Base-by-base conservation (phyloP, 164 flowering plant genomes). In the Vitis rotundifolia region DNA sequence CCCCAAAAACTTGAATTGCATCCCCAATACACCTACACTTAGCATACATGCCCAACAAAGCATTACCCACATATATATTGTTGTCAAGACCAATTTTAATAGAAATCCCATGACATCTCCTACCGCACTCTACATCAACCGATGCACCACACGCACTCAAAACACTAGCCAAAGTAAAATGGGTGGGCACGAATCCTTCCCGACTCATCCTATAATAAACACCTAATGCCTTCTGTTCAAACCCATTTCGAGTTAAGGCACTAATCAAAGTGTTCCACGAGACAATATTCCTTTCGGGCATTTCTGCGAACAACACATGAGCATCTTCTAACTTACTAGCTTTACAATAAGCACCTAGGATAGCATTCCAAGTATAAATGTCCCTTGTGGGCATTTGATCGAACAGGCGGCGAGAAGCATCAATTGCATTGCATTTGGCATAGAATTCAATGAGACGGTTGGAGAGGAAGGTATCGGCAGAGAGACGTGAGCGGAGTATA, bases 11-110 rank as follows among this genome's bases (percentile, higher is more conserved):
- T 59, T 66, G 70, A 71, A 85, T 53, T 8, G 97, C 97, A 61
- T 87, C 86, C 26, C 13, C 62, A 8, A 83, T 71, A 54, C 72
- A 64, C 70, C 82, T 85, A 77, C 90, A 86, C 80, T 88, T 94
- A 1, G 89, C 81, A 79, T 94, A 94, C 90, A 94, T 81, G 16
- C 80, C 72, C 75, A 94, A 73, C 77, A 92, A 69, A 64, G 89
- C 88, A 86, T 91, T 94, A 50, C 79, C 84, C n/a, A 91, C 97
- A 79, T 78, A 94, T 63, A 82, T 57, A 71, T 92, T 91, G 19
- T 59, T 47, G 51, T 83, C 86, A 16, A 89, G 77, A 48, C 97
- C 97, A 71, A 83, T 79, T 72, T 92, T 89, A 44, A 85, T 56
- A 26, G 82, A 86, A 77, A 79, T 67, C 58, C 86, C 78, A 77